These are phyloP conservation scores for Cyclotella choctawhatcheeana DNA, from an alignment of 108 stramenopile species.

Conservation along the genomic window DNA sequence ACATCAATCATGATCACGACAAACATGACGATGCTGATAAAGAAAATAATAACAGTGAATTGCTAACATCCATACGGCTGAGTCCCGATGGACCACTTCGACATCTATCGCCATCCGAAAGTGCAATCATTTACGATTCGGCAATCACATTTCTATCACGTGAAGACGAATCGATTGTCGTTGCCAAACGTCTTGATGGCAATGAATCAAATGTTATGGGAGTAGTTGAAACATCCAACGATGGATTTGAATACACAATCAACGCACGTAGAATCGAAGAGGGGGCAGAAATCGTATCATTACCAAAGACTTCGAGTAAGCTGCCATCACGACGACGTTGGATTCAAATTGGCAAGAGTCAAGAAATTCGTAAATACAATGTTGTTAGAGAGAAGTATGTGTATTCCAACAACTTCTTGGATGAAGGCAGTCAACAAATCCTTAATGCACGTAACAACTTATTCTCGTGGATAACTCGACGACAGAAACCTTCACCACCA, in stretches of 20 bases:
- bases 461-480: too few relatives aligned
- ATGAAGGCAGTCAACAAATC: too few relatives aligned
- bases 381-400: constrained; percentile 76
- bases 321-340: too few relatives aligned
- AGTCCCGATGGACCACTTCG: constrained; percentile 68
- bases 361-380: constrained; percentile 59
- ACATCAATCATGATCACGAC: too few relatives aligned
- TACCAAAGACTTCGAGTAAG: too few relatives aligned
- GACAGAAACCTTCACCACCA: too few relatives aligned
- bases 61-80: constrained; percentile 59
- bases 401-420: too few relatives aligned
- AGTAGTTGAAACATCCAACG: constrained; percentile 22
- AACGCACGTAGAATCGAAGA: constrained; percentile 46
- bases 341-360: constrained; percentile 67
- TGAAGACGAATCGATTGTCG: constrained; percentile 53
- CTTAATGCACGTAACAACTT: too few relatives aligned
- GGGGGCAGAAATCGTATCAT: too few relatives aligned
- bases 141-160: constrained; percentile 70
- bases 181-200: constrained; percentile 68
- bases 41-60: constrained; percentile 9
- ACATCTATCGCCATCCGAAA: constrained; percentile 62
- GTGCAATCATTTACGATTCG: constrained; percentile 72
- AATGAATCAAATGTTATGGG: constrained; percentile 31
- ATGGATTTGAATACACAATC: constrained; percentile 31
- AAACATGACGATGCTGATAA: constrained; percentile 15